Base-by-base conservation (phyloP, 192 early-diverging fungal species). In the Allomyces arbusculus region DNA sequence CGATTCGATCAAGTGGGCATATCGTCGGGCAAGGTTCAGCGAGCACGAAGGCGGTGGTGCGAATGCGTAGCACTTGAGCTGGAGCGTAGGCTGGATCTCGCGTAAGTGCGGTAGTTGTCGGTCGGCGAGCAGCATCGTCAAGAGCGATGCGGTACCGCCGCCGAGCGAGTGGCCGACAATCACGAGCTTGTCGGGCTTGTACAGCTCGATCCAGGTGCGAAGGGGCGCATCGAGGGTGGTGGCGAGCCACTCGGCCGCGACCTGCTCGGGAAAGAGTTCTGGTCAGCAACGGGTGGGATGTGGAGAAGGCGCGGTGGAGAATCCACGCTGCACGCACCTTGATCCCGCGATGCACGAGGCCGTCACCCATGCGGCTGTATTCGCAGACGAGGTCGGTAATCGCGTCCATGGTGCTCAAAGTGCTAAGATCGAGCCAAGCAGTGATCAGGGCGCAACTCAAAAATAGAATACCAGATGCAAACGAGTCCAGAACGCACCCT, bases 121-220 rank as follows among this genome's bases (percentile, higher is more conserved):
- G 65, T 85, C 82, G 24, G 75, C 71, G n/a, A 90, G 40, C 83
- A 88, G 85, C 61, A 88, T 90, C 10, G 84, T 84, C 66, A 90
- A 65, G 11, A 87, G 76, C 3, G 86, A 80, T 0, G 88, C 86
- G 0, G 85, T 85, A 3, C 83, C 84, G 10, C 72, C 86, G 19
- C 88, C 88, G 10, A 90, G 74, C 66, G 83, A 85, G 65, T 87
- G 87, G 0, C 87, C 87, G 24, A 87, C 86, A 71, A 89, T 84
- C 62, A 82, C 77, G 44, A 89, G 73, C 0, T 71, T 66, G n/a
- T 70, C 73, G 11, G 80, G 71, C 16, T 74, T 71, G 68, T 83
- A 79, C 23, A 70, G 71, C 33, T 71, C 65, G 26, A 77, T 77
- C 25, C 82, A 85, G 3, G 84, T 79, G 22, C 84, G 70, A 11